These are phyloP conservation scores for Wolfiporia cocos DNA, from an alignment of 1,284 basidiomycete species.

Conservation along the genomic window DNA sequence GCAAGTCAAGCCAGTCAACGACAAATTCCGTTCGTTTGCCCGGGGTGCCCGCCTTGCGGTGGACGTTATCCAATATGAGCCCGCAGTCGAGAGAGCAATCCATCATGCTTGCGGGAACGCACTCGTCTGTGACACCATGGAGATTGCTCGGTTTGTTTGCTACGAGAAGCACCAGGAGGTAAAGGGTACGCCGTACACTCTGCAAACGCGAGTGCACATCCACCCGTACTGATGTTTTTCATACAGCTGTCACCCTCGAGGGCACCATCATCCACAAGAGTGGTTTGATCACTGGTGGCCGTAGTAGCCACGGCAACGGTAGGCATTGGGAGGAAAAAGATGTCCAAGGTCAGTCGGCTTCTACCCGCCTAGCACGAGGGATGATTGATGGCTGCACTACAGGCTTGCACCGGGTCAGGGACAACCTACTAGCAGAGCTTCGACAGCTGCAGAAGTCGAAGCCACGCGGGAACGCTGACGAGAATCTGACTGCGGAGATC, in stretches of 20 bases:
- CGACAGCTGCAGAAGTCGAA: conserved; percentile 79
- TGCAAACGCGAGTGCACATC: not conserved
- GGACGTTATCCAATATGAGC: conserved; percentile 89
- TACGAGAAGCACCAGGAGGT: conserved; percentile 95
- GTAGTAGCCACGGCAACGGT: conserved; percentile 61
- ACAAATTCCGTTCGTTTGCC: conserved; percentile 89
- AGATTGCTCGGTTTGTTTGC: conserved; percentile 84
- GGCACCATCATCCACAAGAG: conserved; percentile 98
- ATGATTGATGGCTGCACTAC: not conserved
- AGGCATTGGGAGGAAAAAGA: conserved; percentile 95
- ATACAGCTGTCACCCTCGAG: conserved; percentile 84
- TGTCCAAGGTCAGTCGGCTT: conserved; percentile 87
- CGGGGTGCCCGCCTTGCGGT: conserved; percentile 91
- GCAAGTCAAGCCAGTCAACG: conserved; percentile 89
- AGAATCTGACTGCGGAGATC: conserved; percentile 73
- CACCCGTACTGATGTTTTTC: not conserved
- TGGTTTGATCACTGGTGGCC: conserved; percentile 94
- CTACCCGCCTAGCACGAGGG: not conserved
- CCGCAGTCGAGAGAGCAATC: conserved; percentile 87
- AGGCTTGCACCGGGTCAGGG: conserved; percentile 72
- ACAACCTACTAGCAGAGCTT: conserved; percentile 75
- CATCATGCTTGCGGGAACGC: conserved; percentile 95
- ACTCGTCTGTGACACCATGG: conserved; percentile 93
- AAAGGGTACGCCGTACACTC: conserved; percentile 62
- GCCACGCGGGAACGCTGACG: conserved; percentile 79